phyloP scores from a whole-genome alignment of 352 stramenopile species.

The Globisporangium camurandrum region DNA sequence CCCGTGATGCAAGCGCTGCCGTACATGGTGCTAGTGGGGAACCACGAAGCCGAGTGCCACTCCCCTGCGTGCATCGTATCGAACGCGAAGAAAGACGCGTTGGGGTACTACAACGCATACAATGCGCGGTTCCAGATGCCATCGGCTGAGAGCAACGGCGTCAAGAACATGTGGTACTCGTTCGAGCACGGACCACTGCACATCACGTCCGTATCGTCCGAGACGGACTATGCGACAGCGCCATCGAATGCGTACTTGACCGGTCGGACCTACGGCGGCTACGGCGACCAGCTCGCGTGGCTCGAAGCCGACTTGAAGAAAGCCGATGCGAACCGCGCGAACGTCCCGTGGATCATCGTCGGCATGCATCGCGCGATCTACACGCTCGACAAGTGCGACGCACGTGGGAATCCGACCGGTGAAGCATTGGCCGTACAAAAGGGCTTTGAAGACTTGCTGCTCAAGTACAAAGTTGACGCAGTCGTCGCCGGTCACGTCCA shows the following conservation, averaged over 20 bases:
- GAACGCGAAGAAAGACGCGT: slow-evolving; percentile 29
- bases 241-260: slow-evolving; percentile 32
- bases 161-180: slow-evolving; percentile 85
- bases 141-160: slow-evolving; percentile 38
- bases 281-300: too few relatives aligned
- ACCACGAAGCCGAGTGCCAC: slow-evolving; percentile 87
- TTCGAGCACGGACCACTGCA: slow-evolving; percentile 83
- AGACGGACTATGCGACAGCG: slow-evolving; percentile 51
- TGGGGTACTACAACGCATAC: slow-evolving; percentile 81
- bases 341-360: too few relatives aligned
- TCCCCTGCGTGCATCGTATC: slow-evolving; percentile 53
- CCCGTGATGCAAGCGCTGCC: slow-evolving; percentile 48
- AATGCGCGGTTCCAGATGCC: slow-evolving; percentile 86
- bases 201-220: slow-evolving; percentile 73
- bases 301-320: too few relatives aligned
- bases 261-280: too few relatives aligned
- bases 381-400: not conserved
- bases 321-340: slow-evolving; percentile 1
- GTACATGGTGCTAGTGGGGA: slow-evolving; percentile 82
- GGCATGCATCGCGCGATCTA: not conserved
- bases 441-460: slow-evolving; percentile 76
- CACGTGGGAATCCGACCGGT: not conserved
- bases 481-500: slow-evolving; percentile 83
- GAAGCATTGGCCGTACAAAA: slow-evolving; percentile 23
- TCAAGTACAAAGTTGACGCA: slow-evolving; percentile 83